Evolutionary conservation across 2,329 filamentous ascomycete species (phyloP), one percentile per base, ranked within the genome.

Genomic region (Colletotrichum higginsianum): DNA sequence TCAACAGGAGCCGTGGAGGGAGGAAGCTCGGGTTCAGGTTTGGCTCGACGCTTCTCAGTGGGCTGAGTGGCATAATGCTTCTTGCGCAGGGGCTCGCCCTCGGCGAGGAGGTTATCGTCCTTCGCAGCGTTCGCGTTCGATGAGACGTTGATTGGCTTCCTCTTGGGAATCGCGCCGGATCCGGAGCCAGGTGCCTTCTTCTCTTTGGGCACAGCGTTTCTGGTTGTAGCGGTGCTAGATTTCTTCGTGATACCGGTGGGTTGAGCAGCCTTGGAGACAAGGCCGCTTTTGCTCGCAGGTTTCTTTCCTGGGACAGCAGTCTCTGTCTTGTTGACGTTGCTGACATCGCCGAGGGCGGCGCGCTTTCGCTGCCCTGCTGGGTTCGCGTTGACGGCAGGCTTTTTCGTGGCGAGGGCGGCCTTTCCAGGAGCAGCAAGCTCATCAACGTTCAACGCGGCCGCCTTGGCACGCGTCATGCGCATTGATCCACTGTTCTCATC

Each of bases 391-490:
- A 85, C 81, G 38, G 86, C 83, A 18, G 90, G 84, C 82, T 92
- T 94, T 84, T 95, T 95, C 61, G 90, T 86, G 82, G 93, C 92
- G 62, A 94, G 82, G 38, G 90, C 86, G 26, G 90, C 86, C 78
- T 92, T 92, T 79, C 90, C 90, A 42, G 87, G 83, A 78, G 88
- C 86, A 47, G 86, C 81, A 21, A 86, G 81, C 77, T 92, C 92
- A 76, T 92, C 91, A 76, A 86, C 88, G 79, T 85, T 87, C 89
- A 89, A 87, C 58, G 93, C 92, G 70, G 94, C 94, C 63, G 95
- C 91, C 86, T 98, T 98, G 76, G 96, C 95, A 85, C 96, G 91
- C 78, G 96, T 98, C 81, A 98, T 86, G 85, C 95, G 94, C 84
- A 93, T 94, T 73, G 93, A 91, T 71, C 87, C 85, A 75, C 84